These are phyloP conservation scores for Suhomyces canberraensis DNA, from an alignment of 805 yeast species.

Conservation along the genomic window DNA sequence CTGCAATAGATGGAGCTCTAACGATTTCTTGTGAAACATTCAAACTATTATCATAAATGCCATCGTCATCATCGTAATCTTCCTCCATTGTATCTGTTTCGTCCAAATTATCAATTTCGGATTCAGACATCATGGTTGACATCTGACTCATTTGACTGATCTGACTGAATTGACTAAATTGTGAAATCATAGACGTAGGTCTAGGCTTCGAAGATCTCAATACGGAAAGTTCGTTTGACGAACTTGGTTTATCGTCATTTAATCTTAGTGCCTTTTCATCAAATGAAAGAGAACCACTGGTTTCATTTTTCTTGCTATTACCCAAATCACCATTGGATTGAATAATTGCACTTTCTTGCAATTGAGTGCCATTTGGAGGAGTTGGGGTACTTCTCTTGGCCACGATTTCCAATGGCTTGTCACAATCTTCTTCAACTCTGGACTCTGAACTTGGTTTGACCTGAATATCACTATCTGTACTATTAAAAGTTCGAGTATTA, in stretches of 20 bases:
- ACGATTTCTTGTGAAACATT: slow-evolving; percentile 30
- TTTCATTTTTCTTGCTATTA: not conserved
- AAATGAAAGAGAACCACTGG: not conserved
- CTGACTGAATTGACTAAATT: slow-evolving; percentile 38
- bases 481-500: slow-evolving; percentile 1
- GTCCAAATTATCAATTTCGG: slow-evolving; percentile 38
- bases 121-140: slow-evolving; percentile 41
- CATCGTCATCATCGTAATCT: slow-evolving; percentile 32
- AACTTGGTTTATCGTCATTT: not conserved
- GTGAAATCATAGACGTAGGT: slow-evolving; percentile 42
- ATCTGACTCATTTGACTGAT: slow-evolving; percentile 39
- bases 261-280: slow-evolving; percentile 1
- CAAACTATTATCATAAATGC: slow-evolving; percentile 36
- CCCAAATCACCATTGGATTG: not conserved
- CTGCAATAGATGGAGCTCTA: slow-evolving; percentile 7
- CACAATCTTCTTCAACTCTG: slow-evolving; percentile 5
- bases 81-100: slow-evolving; percentile 40
- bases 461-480: slow-evolving; percentile 1
- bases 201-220: slow-evolving; percentile 19
- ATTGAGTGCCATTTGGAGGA: not conserved
- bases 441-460: slow-evolving; percentile 4
- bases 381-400: slow-evolving; percentile 3
- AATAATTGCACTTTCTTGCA: slow-evolving; percentile 1
- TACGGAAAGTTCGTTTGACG: slow-evolving; percentile 4
- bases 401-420: slow-evolving; percentile 10